A percentile compares a stretch with the other conserved stretches of the same genome.
phyloP scores from a whole-genome alignment of 1,139 yeast genomes.

The Geotrichum aggregatum region DNA sequence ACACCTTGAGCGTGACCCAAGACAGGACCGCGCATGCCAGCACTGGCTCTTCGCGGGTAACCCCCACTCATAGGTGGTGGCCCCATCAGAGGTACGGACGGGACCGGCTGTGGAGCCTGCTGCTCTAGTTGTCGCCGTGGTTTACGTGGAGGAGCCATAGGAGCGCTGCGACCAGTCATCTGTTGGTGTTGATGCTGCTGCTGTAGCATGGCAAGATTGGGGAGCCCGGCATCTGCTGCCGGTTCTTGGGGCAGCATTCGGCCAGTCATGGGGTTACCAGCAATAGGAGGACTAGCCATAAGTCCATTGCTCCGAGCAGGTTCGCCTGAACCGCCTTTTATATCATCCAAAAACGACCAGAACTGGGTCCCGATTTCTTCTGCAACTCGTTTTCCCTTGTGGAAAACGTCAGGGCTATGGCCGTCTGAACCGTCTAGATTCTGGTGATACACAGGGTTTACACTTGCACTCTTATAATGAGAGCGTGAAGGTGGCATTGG shows the following conservation, averaged over 20 bases:
- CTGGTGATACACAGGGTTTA: not conserved
- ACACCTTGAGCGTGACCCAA: not conserved
- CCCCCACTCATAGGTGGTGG: not conserved
- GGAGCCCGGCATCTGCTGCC: constrained; percentile 9
- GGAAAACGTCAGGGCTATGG: constrained; percentile 29
- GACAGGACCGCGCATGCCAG: not conserved
- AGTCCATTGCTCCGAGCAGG: not conserved
- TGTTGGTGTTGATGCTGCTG: constrained; percentile 11
- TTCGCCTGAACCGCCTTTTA: constrained; percentile 31
- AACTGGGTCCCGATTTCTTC: constrained; percentile 38
- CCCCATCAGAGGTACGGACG: not conserved
- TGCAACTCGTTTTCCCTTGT: constrained; percentile 37
- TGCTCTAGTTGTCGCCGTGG: not conserved
- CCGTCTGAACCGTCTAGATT: not conserved
- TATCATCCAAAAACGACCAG: constrained; percentile 39
- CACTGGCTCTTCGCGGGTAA: constrained; percentile 1
- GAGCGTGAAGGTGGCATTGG: constrained; percentile 3
- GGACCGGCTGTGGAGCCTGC: not conserved
- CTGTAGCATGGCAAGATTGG: constrained; percentile 14
- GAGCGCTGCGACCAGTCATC: not conserved
- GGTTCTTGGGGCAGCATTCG: not conserved
- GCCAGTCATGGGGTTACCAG: not conserved
- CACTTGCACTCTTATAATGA: too few relatives aligned
- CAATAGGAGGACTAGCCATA: not conserved
- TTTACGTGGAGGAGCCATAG: constrained; percentile 8